Conservation (phyloP, 2,329 filamentous ascomycete species). For the Stagonosporopsis chrysanthemi region DNA sequence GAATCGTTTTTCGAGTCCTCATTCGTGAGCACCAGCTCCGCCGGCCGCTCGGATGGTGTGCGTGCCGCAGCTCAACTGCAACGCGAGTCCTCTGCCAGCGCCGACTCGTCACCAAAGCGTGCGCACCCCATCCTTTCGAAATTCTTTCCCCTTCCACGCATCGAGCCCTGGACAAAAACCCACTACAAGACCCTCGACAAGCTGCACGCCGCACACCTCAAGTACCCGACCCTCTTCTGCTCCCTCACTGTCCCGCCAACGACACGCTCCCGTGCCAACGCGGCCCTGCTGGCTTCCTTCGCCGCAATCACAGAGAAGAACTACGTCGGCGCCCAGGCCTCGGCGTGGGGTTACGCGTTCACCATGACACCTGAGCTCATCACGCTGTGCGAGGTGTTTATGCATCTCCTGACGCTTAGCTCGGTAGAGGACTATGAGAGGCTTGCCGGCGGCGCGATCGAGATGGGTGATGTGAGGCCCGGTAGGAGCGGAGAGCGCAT, state of each 20-base stretch:
- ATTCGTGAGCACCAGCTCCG: constrained; percentile 15
- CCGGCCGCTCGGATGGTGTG: constrained; percentile 13
- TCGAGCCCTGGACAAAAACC: constrained; percentile 51
- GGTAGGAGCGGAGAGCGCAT: constrained; percentile 34
- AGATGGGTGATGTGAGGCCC: constrained; percentile 40
- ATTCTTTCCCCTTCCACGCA: constrained; percentile 40
- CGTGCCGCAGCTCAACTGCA: constrained; percentile 15
- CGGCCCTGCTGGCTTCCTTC: constrained; percentile 37
- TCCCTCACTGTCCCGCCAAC: constrained; percentile 22
- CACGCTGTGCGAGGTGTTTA: constrained; percentile 46
- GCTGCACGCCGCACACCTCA: constrained; percentile 45
- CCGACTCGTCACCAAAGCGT: constrained; percentile 15
- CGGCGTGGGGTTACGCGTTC: constrained; percentile 48
- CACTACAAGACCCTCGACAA: constrained; percentile 50
- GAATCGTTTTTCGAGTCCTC: constrained; percentile 9
- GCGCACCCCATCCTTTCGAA: constrained; percentile 38
- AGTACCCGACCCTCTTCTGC: constrained; percentile 42
- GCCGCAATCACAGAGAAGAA: constrained; percentile 28
- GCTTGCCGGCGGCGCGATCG: constrained; percentile 33
- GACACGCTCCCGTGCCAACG: constrained; percentile 38
- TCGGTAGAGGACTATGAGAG: constrained; percentile 38
- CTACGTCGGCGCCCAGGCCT: constrained; percentile 40
- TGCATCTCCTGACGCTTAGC: constrained; percentile 40
- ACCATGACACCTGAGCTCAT: constrained; percentile 42
- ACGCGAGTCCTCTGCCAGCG: constrained; percentile 16